These are phyloP conservation scores for Colletotrichum filicis DNA, from an alignment of 2,329 filamentous ascomycete species.

Conservation along the genomic window DNA sequence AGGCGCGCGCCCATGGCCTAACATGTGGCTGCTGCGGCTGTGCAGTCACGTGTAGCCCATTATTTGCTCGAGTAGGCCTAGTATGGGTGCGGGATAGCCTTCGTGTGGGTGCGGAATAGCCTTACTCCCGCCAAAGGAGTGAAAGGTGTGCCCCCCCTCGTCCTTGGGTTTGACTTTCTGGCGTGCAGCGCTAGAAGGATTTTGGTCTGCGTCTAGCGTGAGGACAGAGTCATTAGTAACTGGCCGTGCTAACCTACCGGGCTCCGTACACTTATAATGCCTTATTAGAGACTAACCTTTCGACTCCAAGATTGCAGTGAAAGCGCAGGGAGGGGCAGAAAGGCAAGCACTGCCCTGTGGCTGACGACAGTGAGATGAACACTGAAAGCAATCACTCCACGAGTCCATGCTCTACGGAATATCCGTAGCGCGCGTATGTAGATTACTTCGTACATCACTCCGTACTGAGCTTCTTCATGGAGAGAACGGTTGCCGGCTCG, in stretches of 20 bases:
- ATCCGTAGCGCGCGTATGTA: no score
- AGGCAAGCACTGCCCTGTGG: constrained; percentile 8
- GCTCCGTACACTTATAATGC: not conserved
- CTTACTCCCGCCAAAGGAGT: no score
- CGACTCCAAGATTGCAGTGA: constrained; percentile 14
- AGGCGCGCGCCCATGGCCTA: no score
- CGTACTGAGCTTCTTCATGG: not conserved
- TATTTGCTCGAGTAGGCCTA: no score
- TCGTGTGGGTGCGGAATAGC: no score
- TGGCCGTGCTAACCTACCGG: not conserved
- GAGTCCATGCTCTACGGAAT: not conserved
- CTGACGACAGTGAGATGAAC: not conserved
- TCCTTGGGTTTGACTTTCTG: not conserved
- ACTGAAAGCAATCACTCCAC: not conserved
- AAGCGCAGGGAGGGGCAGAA: not conserved
- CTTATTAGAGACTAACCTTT: not conserved
- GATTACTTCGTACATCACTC: no score
- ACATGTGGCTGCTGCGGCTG: no score
- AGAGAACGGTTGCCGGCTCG: not conserved
- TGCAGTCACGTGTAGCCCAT: no score
- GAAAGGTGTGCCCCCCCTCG: not conserved
- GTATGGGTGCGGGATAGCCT: no score
- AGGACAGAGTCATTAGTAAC: not conserved
- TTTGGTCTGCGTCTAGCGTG: constrained; percentile 18
- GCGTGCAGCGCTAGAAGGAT: constrained; percentile 15